A percentile compares a stretch with the other conserved stretches of the same genome.
phyloP scores from a whole-genome alignment of 1,284 basidiomycete genomes.

The Porphyrellus sp. region DNA sequence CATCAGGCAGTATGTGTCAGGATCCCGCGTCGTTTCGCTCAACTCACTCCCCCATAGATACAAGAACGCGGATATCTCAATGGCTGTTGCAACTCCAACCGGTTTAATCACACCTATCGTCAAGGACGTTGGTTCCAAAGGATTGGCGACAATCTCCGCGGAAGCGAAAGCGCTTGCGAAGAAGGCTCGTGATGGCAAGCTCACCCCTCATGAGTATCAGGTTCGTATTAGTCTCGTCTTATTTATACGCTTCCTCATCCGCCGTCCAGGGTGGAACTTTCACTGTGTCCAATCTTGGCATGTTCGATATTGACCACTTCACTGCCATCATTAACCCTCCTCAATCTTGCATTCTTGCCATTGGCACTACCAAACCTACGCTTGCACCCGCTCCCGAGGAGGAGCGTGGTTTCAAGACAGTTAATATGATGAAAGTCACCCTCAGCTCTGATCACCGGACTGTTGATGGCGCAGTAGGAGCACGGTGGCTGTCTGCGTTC shows the following conservation, averaged over 20 bases:
- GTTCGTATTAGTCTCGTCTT: constrained; percentile 35
- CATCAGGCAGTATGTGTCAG: constrained; percentile 79
- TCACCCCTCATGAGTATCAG: constrained; percentile 96
- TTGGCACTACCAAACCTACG: constrained; percentile 85
- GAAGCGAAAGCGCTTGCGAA: constrained; percentile 91
- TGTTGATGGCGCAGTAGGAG: constrained; percentile 91
- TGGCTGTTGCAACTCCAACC: constrained; percentile 94
- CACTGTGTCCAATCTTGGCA: constrained; percentile 99
- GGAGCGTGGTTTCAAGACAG: constrained; percentile 91
- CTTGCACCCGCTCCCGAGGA: constrained; percentile 87
- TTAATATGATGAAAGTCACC: constrained; percentile 94
- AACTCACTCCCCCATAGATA: constrained; percentile 52
- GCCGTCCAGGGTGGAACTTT: constrained; percentile 84
- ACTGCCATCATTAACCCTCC: constrained; percentile 99
- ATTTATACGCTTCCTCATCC: constrained; percentile 5
- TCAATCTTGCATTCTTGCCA: constrained; percentile 96
- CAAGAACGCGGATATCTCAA: constrained; percentile 94
- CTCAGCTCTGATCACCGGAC: constrained; percentile 94
- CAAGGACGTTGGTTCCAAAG: constrained; percentile 89
- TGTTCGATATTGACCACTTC: constrained; percentile 95
- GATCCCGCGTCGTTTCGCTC: background rate
- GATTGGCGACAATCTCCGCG: constrained; percentile 88
- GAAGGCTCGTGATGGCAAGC: constrained; percentile 95
- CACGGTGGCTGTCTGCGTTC: constrained; percentile 90
- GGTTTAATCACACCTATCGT: constrained; percentile 98